Conservation (phyloP, 2,329 filamentous ascomycete genomes). For the Ophiognomonia clavigignenti-juglandacearum region DNA sequence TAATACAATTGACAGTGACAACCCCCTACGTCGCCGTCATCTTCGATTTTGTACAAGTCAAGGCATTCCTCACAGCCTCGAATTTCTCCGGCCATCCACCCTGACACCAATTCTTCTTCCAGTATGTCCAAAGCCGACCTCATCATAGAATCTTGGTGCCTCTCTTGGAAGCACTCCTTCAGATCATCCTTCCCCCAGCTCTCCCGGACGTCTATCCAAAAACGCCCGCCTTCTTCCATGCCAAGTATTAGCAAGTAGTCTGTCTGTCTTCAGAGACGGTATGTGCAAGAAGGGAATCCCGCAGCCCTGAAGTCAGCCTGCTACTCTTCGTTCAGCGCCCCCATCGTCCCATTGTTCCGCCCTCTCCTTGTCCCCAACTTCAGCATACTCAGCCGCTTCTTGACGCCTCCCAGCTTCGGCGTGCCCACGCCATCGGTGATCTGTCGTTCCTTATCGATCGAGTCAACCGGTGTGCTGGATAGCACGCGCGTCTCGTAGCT, state of each 20-base stretch:
- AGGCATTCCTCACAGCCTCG: neutral
- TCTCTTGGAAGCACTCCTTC: no score
- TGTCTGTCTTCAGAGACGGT: neutral
- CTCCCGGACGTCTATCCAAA: no score
- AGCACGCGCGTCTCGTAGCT: slow-evolving; percentile 20
- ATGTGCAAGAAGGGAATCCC: neutral
- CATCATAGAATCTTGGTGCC: no score
- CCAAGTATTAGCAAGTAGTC: neutral
- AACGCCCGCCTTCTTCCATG: neutral
- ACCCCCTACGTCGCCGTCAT: neutral
- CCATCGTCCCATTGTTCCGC: slow-evolving; percentile 49
- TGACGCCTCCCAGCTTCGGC: slow-evolving; percentile 58
- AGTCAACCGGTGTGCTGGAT: slow-evolving; percentile 10
- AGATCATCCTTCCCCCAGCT: no score
- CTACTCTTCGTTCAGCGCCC: slow-evolving; percentile 53
- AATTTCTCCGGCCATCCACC: neutral
- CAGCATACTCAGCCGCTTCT: slow-evolving; percentile 74
- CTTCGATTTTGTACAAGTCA: neutral
- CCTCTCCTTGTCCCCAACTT: slow-evolving; percentile 67
- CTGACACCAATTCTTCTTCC: neutral
- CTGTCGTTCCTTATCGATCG: slow-evolving; percentile 20
- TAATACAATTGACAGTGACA: neutral
- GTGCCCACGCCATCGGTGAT: slow-evolving; percentile 25
- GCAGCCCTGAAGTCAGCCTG: neutral
- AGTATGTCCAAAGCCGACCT: neutral